These are phyloP conservation scores for Raffaelea albimanens DNA, from an alignment of 2,329 filamentous ascomycete species.

Conservation along the genomic window DNA sequence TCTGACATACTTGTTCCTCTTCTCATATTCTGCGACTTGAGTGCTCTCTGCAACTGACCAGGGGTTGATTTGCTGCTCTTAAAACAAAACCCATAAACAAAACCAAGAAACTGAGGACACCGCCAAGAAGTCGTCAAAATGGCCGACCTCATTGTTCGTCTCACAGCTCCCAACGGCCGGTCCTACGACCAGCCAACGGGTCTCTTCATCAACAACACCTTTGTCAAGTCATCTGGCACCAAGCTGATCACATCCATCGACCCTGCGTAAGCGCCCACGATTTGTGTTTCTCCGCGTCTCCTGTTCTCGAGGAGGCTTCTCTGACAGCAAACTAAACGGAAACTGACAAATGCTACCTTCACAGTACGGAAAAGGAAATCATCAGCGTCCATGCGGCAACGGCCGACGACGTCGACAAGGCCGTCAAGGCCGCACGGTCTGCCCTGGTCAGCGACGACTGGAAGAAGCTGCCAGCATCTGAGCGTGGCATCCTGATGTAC, in stretches of 20 bases:
- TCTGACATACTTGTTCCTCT: not conserved
- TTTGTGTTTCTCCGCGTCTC: not conserved
- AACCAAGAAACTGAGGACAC: not conserved
- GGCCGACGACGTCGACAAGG: slow-evolving; percentile 6
- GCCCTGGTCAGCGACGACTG: slow-evolving; percentile 4
- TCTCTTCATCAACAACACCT: slow-evolving; percentile 11
- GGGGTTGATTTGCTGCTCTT: no score
- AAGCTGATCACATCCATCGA: slow-evolving; percentile 2
- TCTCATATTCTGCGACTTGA: not conserved
- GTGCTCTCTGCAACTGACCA: not conserved
- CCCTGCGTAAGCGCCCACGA: slow-evolving; percentile 1
- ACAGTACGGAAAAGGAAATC: slow-evolving; percentile 4
- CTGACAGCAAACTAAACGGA: not conserved
- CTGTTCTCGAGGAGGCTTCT: not conserved
- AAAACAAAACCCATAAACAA: not conserved
- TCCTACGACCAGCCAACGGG: slow-evolving; percentile 6
- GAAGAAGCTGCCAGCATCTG: slow-evolving; percentile 1
- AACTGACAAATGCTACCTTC: not conserved
- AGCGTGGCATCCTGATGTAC: slow-evolving; percentile 28
- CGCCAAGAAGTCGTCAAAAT: not conserved
- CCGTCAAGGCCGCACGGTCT: slow-evolving; percentile 8
- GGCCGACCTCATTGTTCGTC: not conserved
- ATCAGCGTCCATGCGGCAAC: slow-evolving; percentile 1
- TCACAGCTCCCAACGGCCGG: slow-evolving; percentile 7
- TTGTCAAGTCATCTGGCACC: slow-evolving; percentile 1